Evolutionary conservation across 1,139 yeast genomes (phyloP).

Genomic region (Meyerozyma guilliermondii): DNA sequence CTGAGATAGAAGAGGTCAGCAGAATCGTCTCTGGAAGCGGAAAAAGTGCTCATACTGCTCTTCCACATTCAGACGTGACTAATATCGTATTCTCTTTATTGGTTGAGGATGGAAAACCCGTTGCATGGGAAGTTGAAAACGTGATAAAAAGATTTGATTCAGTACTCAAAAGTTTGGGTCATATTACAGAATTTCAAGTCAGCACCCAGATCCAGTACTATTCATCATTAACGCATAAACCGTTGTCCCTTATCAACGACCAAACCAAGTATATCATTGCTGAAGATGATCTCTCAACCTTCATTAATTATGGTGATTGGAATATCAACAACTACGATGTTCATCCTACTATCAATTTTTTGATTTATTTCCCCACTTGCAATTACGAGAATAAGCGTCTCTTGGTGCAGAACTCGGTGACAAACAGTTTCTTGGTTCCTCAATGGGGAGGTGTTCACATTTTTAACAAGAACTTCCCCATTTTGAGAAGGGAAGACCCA

Average conservation of each 20-base stretch:
- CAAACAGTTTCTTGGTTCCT: conserved; percentile 75
- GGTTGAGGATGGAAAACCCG: conserved; percentile 35
- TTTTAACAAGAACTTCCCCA: conserved; percentile 37
- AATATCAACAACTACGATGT: conserved; percentile 52
- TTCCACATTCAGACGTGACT: conserved; percentile 57
- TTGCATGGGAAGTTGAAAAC: conserved; percentile 36
- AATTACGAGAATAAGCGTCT: conserved; percentile 42
- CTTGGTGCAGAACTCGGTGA: conserved; percentile 37
- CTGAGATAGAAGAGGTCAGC: conserved; percentile 27
- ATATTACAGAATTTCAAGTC: conserved; percentile 65
- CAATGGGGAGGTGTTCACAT: conserved; percentile 83
- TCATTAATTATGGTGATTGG: conserved; percentile 78
- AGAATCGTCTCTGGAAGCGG: conserved; percentile 11
- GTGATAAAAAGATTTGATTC: conserved; percentile 24
- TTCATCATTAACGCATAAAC: conserved; percentile 34
- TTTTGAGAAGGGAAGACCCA: conserved; percentile 13
- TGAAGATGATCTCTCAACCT: conserved; percentile 53
- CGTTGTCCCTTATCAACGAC: conserved; percentile 13
- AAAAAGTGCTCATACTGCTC: conserved; percentile 19
- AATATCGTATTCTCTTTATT: conserved; percentile 62
- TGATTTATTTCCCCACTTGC: conserved; percentile 54
- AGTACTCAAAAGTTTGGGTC: conserved; percentile 27
- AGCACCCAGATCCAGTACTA: conserved; percentile 79
- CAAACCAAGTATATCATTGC: conserved; percentile 27
- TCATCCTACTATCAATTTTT: conserved; percentile 65